Evolutionary conservation across 768 basidiomycete species (phyloP).

Genomic region (Hypsizygus marmoreus): DNA sequence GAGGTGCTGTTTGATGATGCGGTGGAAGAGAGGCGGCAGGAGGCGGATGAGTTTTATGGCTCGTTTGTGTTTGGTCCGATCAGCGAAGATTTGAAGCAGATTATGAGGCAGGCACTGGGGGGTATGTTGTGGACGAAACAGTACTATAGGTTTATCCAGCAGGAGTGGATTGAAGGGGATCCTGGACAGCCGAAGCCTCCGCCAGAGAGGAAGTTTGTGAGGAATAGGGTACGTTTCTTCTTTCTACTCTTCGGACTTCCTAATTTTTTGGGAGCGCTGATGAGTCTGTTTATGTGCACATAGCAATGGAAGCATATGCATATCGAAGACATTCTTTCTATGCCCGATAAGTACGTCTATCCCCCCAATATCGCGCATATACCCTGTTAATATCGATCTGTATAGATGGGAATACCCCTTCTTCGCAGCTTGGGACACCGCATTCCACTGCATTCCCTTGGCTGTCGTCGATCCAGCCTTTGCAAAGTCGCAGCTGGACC

Average conservation of each 20-base stretch:
- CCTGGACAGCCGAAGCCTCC: slow-evolving; percentile 94
- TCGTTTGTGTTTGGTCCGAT: slow-evolving; percentile 80
- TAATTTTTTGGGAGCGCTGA: too few relatives aligned
- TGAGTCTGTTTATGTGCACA: too few relatives aligned
- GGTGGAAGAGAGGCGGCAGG: slow-evolving; percentile 87
- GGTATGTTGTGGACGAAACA: slow-evolving; percentile 99
- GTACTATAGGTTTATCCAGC: slow-evolving; percentile 94
- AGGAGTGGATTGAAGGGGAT: slow-evolving; percentile 96
- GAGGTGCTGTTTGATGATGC: slow-evolving; percentile 87
- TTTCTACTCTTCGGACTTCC: too few relatives aligned
- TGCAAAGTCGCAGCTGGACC: slow-evolving; percentile 96
- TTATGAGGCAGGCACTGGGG: slow-evolving; percentile 93
- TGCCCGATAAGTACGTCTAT: slow-evolving; percentile 92
- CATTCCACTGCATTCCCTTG: slow-evolving; percentile 99
- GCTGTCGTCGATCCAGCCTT: slow-evolving; percentile 94
- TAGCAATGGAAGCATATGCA: slow-evolving; percentile 97
- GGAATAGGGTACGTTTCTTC: slow-evolving; percentile 67
- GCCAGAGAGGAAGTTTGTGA: slow-evolving; percentile 78
- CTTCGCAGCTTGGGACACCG: slow-evolving; percentile 98
- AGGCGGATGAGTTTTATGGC: slow-evolving; percentile 96
- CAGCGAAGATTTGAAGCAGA: slow-evolving; percentile 90
- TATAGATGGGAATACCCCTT: slow-evolving; percentile 96
- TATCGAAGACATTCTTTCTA: slow-evolving; percentile 93
- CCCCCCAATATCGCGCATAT: not conserved
- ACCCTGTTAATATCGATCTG: slow-evolving; percentile 5